Evolutionary conservation across 352 stramenopile genomes (phyloP).

Genomic region (Labyrinthula sp.): DNA sequence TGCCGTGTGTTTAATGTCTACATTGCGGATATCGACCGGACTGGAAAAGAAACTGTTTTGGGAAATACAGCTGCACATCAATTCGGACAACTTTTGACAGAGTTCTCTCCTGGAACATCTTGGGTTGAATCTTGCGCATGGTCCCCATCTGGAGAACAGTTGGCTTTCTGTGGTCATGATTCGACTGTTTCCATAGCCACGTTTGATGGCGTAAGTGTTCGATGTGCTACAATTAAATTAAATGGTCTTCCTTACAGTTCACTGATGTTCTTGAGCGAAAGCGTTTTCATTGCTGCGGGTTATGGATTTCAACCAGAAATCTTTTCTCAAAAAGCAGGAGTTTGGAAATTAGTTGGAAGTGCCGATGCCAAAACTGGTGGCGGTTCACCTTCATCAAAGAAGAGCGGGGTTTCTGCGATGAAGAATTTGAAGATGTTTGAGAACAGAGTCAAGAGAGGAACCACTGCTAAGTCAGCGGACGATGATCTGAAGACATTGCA

Average conservation of each 20-base stretch:
- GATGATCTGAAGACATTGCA: constrained; percentile 35
- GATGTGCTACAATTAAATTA: constrained; percentile 55
- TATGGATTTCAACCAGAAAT: constrained; percentile 72
- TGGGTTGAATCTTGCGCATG: constrained; percentile 72
- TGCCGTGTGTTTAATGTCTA: constrained; percentile 70
- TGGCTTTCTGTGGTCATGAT: constrained; percentile 65
- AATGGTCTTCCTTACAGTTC: constrained; percentile 51
- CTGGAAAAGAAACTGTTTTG: constrained; percentile 20
- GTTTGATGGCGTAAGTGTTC: constrained; percentile 42
- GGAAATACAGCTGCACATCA: constrained; percentile 1
- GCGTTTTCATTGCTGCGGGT: constrained; percentile 54
- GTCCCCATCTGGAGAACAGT: constrained; percentile 56
- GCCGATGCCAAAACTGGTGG: constrained; percentile 23
- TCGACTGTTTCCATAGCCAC: constrained; percentile 66
- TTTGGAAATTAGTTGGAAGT: constrained; percentile 8
- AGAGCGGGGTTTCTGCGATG: constrained; percentile 7
- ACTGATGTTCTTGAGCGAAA: constrained; percentile 64
- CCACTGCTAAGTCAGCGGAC: constrained; percentile 1
- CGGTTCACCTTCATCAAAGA: constrained; percentile 13
- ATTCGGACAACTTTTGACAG: constrained; percentile 38
- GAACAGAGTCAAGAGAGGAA: constrained; percentile 27
- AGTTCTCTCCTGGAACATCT: constrained; percentile 36
- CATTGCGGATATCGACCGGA: constrained; percentile 51
- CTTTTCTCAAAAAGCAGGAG: constrained; percentile 40
- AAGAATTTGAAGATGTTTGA: constrained; percentile 21